Evolutionary conservation across 768 basidiomycete genomes (phyloP).

Genomic region (Mycena vitilis): DNA sequence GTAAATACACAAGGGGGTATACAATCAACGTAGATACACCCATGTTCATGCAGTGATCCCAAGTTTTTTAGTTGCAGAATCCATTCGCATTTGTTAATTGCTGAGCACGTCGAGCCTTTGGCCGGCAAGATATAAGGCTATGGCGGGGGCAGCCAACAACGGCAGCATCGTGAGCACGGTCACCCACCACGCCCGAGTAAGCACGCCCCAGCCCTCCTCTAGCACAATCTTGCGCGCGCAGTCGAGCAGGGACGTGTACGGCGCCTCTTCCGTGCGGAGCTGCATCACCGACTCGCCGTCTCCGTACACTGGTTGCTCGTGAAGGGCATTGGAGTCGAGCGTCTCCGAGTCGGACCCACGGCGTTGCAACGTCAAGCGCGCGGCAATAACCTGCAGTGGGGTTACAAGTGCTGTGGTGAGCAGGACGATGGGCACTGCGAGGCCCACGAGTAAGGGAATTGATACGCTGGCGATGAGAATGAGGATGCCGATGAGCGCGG

Average conservation of each 20-base stretch:
- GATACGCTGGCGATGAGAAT: neutral
- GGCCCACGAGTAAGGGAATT: neutral
- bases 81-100: too few species aligned
- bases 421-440: neutral
- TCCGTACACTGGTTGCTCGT: neutral
- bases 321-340: too few species aligned
- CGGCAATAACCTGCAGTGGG: slow-evolving; percentile 13
- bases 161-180: slow-evolving; percentile 3
- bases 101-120: too few species aligned
- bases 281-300: slow-evolving; percentile 9
- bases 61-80: too few species aligned
- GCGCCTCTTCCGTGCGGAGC: slow-evolving; percentile 13
- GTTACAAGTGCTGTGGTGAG: slow-evolving; percentile 17
- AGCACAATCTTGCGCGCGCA: slow-evolving; percentile 16
- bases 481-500: neutral
- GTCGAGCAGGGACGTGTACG: slow-evolving; percentile 21
- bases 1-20: too few species aligned
- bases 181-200: slow-evolving; percentile 28
- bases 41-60: too few species aligned
- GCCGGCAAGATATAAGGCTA: too few species aligned
- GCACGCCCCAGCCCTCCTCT: slow-evolving; percentile 22
- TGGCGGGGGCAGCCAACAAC: too few species aligned
- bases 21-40: too few species aligned
- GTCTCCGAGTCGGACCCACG: slow-evolving; percentile 5
- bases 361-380: slow-evolving; percentile 26